Base-by-base conservation (phyloP, 768 basidiomycete genomes). In the Xerocomus brunneocitrinus region DNA sequence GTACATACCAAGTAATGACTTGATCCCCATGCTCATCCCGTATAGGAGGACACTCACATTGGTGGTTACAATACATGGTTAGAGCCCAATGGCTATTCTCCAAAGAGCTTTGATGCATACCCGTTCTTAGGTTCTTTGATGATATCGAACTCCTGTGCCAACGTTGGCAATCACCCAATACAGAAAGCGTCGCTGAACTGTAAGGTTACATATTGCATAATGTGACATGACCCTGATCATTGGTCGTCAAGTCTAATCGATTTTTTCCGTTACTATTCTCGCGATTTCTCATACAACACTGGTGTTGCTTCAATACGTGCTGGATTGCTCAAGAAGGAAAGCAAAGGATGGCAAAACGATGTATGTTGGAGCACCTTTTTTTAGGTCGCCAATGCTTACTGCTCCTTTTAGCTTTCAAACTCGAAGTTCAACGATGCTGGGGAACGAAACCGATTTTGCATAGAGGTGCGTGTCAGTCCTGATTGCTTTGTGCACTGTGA, bases 261-360 rank as follows among this genome's bases (percentile, higher is more conserved):
- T 70, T 98, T 99, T 71, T 99, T 95, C 80, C 88, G 89, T 62
- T 98, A 93, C 70, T 99, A 88, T 74, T 86, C 92, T 47, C 86
- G 92, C 54, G 93, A 95, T 67, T 99, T 98, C 73, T 74, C 79
- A 47, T 99, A 95, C 74, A 91, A 89, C 69, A 87, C 85, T 55
- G 87, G 89, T 47, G 94, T 98, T 48, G 86, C 90, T 49, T 95
- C 92, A 41, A 93, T 99, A 64, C 79, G 94, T 61, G 84, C 84
- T 47, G 95, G 95, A 19, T 74, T 91, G 9, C 65, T 98, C 60
- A 90, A 87, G 73, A 98, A 98, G 69, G 89, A 93, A 19, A 77
- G 73, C 61, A 98, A 98, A 67, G 95, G 95, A 12, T 98, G 95
- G 95, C 85, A 89, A 66, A 90, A 85, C 63, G 93, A 97, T 62